Conservation (phyloP, 768 basidiomycete genomes). For the Cantharellus cinnabarinus region DNA sequence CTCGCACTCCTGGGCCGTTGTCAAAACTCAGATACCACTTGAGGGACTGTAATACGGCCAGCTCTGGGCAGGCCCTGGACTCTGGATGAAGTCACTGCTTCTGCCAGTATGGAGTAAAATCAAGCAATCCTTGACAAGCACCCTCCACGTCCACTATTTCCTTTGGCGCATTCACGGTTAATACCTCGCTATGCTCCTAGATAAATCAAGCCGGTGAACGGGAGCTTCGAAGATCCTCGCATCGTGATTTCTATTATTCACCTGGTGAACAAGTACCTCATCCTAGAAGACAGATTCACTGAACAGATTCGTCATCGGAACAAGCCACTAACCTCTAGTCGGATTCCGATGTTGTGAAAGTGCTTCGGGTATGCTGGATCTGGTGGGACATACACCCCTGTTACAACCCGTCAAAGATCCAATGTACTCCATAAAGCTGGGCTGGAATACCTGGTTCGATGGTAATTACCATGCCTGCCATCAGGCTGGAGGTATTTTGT, state of each 20-base stretch:
- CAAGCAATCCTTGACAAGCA: slow-evolving; percentile 52
- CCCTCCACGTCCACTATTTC: slow-evolving; percentile 72
- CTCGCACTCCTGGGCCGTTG: too few relatives aligned
- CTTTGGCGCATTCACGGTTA: slow-evolving; percentile 60
- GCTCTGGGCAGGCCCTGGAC: too few relatives aligned
- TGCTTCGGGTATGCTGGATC: slow-evolving; percentile 56
- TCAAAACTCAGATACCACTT: too few relatives aligned
- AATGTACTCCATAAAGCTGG: background rate
- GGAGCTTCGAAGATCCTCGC: background rate
- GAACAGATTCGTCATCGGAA: background rate
- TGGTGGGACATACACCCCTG: slow-evolving; percentile 78
- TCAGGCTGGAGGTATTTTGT: slow-evolving; percentile 23
- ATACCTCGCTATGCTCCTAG: slow-evolving; percentile 31
- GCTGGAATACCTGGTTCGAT: slow-evolving; percentile 52
- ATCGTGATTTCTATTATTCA: background rate
- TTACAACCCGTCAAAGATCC: background rate
- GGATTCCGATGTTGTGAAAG: slow-evolving; percentile 80
- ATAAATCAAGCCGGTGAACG: background rate
- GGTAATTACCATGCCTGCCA: slow-evolving; percentile 78
- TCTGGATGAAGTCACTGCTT: too few relatives aligned
- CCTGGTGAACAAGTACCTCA: slow-evolving; percentile 47
- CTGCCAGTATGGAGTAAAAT: slow-evolving; percentile 30
- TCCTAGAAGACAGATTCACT: slow-evolving; percentile 24
- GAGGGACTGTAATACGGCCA: too few relatives aligned
- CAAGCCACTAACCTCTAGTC: slow-evolving; percentile 49